Evolutionary conservation across 1,284 basidiomycete species (phyloP).

Genomic region (Tranzscheliella williamsii): DNA sequence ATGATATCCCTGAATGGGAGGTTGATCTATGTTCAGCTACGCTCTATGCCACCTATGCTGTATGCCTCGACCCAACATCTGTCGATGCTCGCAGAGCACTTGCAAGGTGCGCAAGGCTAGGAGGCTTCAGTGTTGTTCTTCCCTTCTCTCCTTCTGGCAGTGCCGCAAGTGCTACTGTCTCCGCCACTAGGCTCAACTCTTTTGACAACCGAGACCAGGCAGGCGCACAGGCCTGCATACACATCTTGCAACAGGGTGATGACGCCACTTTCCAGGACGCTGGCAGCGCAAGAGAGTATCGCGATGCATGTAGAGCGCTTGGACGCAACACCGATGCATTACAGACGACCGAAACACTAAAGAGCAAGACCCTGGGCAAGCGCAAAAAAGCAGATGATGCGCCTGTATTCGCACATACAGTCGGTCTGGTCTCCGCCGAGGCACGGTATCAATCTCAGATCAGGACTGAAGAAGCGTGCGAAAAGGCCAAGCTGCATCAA

Average conservation of each 20-base stretch:
- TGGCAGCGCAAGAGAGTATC: constrained; percentile 46
- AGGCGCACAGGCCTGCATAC: constrained; percentile 48
- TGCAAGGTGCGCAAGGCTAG: constrained; percentile 46
- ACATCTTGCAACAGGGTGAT: constrained; percentile 49
- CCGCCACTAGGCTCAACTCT: constrained; percentile 27
- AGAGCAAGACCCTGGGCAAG: constrained; percentile 24
- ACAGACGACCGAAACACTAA: constrained; percentile 20
- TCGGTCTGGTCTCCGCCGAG: constrained; percentile 6
- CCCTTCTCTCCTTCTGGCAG: constrained; percentile 49
- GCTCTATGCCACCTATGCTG: constrained; percentile 44
- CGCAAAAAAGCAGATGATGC: constrained; percentile 11
- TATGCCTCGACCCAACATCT: constrained; percentile 38
- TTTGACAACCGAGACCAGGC: constrained; percentile 28
- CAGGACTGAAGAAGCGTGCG: constrained; percentile 38
- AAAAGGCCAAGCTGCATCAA: constrained; percentile 33
- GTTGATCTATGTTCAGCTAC: constrained; percentile 46
- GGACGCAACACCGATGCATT: constrained; percentile 44
- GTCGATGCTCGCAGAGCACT: constrained; percentile 37
- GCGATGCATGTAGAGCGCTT: constrained; percentile 44
- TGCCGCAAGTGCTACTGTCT: constrained; percentile 14
- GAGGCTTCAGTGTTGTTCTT: constrained; percentile 45
- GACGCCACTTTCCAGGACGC: constrained; percentile 42
- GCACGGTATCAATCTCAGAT: constrained; percentile 33
- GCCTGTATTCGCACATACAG: not conserved
- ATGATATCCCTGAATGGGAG: constrained; percentile 20